Percentiles rank a stretch among this genome's conserved stretches.
These are phyloP conservation scores for Fusarium luffae DNA, from an alignment of 2,329 filamentous ascomycete species.

Conservation along the genomic window DNA sequence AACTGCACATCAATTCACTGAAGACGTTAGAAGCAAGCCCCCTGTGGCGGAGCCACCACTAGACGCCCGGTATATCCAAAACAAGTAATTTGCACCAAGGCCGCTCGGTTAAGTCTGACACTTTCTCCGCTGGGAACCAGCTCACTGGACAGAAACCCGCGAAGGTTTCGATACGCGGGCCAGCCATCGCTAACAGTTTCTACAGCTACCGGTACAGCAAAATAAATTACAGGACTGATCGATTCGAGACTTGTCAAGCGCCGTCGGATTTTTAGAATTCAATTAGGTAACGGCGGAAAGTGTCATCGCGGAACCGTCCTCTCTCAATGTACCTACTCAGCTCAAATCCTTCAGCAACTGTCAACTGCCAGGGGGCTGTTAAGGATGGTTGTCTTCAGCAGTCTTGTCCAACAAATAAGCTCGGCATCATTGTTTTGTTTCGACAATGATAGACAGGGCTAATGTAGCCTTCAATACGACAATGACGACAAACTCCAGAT, in stretches of 20 bases:
- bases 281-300: slow-evolving; percentile 23
- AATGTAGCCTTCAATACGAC: slow-evolving; percentile 11
- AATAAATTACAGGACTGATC: slow-evolving; percentile 27
- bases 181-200: not conserved
- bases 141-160: slow-evolving; percentile 13
- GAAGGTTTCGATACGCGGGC: slow-evolving; percentile 21
- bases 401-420: slow-evolving; percentile 9
- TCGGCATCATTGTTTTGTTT: slow-evolving; percentile 17
- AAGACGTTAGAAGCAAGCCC: slow-evolving; percentile 13
- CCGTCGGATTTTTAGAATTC: not conserved
- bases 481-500: slow-evolving; percentile 22
- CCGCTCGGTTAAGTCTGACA: slow-evolving; percentile 19
- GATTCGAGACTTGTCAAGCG: slow-evolving; percentile 1
- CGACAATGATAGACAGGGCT: slow-evolving; percentile 9
- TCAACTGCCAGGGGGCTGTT: not conserved
- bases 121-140: slow-evolving; percentile 20
- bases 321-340: not conserved
- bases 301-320: slow-evolving; percentile 1
- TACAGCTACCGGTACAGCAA: not conserved
- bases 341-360: slow-evolving; percentile 6
- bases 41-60: slow-evolving; percentile 29
- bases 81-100: slow-evolving; percentile 19
- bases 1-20: not conserved
- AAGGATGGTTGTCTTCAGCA: slow-evolving; percentile 4
- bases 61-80: slow-evolving; percentile 22